Evolutionary conservation across 2,329 filamentous ascomycete species (phyloP).

Genomic region (Epichloe scottii): DNA sequence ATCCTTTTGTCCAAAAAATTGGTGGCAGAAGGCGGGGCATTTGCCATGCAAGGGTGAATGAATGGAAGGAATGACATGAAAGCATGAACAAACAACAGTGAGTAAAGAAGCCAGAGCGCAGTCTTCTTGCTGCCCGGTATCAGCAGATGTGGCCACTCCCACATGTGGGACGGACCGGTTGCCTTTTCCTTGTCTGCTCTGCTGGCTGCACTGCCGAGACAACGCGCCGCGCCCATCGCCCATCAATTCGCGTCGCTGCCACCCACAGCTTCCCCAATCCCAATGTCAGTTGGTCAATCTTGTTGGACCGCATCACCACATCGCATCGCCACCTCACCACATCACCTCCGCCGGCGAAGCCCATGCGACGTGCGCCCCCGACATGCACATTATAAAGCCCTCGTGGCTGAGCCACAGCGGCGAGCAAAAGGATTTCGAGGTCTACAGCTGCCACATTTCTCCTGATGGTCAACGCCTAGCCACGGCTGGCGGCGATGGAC

Average conservation of each 20-base stretch:
- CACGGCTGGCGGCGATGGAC: slow-evolving; percentile 91
- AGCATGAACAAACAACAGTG: no score
- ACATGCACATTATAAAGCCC: slow-evolving; percentile 84
- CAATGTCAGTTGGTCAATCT: background rate
- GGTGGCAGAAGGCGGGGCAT: no score
- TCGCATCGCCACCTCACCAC: background rate
- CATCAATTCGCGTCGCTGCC: background rate
- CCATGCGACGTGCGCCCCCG: slow-evolving; percentile 10
- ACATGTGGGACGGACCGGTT: no score
- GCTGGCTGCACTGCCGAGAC: no score
- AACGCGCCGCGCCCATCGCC: background rate
- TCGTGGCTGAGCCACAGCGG: slow-evolving; percentile 93
- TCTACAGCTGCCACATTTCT: slow-evolving; percentile 96
- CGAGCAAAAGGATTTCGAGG: slow-evolving; percentile 96
- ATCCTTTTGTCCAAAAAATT: no score
- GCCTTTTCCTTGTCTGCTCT: no score
- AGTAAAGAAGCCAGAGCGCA: no score
- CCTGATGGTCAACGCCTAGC: slow-evolving; percentile 85
- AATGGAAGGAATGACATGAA: no score
- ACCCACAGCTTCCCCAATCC: background rate
- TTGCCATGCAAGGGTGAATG: no score
- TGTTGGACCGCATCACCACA: background rate
- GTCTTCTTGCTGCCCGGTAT: no score
- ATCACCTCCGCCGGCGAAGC: background rate
- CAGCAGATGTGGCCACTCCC: no score